phyloP scores from a whole-genome alignment of 2,329 filamentous ascomycete species.

The Arthrobotrys sinensis region DNA sequence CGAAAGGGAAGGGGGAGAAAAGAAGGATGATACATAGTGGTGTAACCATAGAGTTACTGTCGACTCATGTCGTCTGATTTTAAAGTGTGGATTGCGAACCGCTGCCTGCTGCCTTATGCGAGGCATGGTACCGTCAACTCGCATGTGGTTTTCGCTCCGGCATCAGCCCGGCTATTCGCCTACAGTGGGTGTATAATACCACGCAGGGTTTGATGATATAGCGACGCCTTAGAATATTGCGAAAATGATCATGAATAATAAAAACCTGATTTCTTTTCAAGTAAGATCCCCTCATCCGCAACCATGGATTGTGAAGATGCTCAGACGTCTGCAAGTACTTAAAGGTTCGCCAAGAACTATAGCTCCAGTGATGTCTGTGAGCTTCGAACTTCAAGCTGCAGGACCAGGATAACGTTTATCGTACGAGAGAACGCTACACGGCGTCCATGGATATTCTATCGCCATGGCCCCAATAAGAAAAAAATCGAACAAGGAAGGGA shows the following conservation, averaged over 20 bases:
- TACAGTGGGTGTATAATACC: constrained; percentile 5
- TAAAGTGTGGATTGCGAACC: constrained; percentile 35
- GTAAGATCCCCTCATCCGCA: constrained; percentile 15
- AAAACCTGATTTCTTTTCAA: constrained; percentile 42
- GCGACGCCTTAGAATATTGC: constrained; percentile 25
- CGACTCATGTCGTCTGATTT: constrained; percentile 31
- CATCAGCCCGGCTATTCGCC: constrained; percentile 28
- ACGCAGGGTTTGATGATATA: constrained; percentile 27
- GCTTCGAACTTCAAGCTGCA: constrained; percentile 1
- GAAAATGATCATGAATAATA: constrained; percentile 11
- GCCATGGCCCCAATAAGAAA: neutral
- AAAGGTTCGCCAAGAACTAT: constrained; percentile 34
- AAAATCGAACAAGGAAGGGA: constrained; percentile 18
- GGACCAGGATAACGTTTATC: constrained; percentile 39
- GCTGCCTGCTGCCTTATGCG: constrained; percentile 36
- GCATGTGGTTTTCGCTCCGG: constrained; percentile 22
- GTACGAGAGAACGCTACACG: constrained; percentile 42
- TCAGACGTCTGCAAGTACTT: neutral
- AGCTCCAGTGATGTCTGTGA: neutral
- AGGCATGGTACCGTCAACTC: constrained; percentile 33
- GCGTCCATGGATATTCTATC: neutral
- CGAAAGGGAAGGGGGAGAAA: neutral
- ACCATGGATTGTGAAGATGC: constrained; percentile 9
- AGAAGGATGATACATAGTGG: constrained; percentile 12
- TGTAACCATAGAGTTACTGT: constrained; percentile 45